Conservation (phyloP, 2,329 filamentous ascomycete genomes). For the Calonectria ilicicola region DNA sequence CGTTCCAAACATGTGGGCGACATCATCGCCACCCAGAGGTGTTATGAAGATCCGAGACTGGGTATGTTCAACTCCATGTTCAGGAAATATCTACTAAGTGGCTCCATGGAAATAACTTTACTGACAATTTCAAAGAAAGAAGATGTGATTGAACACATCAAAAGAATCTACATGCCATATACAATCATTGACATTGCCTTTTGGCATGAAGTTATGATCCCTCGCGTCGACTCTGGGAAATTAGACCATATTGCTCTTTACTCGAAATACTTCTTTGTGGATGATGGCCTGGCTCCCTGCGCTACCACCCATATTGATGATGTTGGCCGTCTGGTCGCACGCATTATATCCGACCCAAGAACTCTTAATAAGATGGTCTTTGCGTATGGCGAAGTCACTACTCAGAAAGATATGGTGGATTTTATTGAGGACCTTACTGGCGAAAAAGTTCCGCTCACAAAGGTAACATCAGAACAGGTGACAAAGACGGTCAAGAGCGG, state of each 20-base stretch:
- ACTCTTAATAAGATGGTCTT: constrained; percentile 64
- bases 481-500: background rate
- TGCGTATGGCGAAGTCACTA: constrained; percentile 57
- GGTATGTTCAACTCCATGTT: background rate
- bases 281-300: constrained; percentile 57
- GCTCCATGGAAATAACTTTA: no score
- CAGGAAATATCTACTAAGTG: no score
- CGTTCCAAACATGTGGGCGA: background rate
- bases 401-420: constrained; percentile 58
- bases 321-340: constrained; percentile 62
- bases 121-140: background rate
- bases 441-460: constrained; percentile 54
- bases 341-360: constrained; percentile 61
- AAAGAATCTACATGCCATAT: constrained; percentile 56
- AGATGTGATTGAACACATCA: background rate
- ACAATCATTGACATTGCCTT: constrained; percentile 69
- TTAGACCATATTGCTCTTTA: constrained; percentile 43
- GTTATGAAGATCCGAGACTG: background rate
- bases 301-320: constrained; percentile 62
- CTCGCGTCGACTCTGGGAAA: constrained; percentile 40
- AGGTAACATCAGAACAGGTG: background rate
- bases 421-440: constrained; percentile 60
- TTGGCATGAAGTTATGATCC: constrained; percentile 63
- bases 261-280: constrained; percentile 52
- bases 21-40: background rate